These are phyloP conservation scores for Penstemon newberryi DNA, from an alignment of 257 asterid genomes.

Conservation along the genomic window DNA sequence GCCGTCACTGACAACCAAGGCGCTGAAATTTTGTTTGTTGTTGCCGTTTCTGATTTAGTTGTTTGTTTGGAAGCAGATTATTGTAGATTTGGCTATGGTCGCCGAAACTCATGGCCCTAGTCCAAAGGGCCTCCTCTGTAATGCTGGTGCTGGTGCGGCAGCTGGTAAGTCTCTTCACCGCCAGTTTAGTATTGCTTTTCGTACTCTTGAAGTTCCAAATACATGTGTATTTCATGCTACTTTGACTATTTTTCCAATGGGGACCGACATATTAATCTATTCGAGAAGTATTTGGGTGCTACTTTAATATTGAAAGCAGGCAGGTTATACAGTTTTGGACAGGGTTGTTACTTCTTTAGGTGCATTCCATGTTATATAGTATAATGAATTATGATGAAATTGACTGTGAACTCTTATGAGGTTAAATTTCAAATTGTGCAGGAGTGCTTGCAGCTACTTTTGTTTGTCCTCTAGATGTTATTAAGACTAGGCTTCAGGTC, in stretches of 20 bases:
- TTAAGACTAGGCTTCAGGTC: conserved; percentile 95
- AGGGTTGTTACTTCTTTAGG: neutral
- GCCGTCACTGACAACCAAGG: conserved; percentile 27
- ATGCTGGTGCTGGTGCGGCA: conserved; percentile 97
- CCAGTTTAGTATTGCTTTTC: neutral
- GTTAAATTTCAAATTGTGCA: conserved; percentile 43
- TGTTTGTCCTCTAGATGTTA: conserved; percentile 97
- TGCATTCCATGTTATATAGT: neutral
- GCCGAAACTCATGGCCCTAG: conserved; percentile 67
- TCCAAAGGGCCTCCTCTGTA: conserved; percentile 71
- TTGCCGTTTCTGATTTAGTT: conserved; percentile 15
- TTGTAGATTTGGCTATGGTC: conserved; percentile 48
- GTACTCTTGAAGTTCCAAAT: neutral
- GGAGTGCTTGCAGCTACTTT: conserved; percentile 97
- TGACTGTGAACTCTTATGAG: conserved; percentile 18
- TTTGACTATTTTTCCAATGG: neutral
- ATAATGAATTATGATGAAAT: neutral
- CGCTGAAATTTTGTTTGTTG: conserved; percentile 26
- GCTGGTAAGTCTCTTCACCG: conserved; percentile 54
- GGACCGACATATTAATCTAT: neutral
- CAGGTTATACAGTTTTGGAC: neutral
- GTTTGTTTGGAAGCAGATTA: conserved; percentile 27
- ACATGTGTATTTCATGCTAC: neutral
- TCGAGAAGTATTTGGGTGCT: neutral
- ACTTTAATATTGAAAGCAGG: neutral